phyloP scores from a whole-genome alignment of 345 rosid genomes.

The Ceriops zippeliana region DNA sequence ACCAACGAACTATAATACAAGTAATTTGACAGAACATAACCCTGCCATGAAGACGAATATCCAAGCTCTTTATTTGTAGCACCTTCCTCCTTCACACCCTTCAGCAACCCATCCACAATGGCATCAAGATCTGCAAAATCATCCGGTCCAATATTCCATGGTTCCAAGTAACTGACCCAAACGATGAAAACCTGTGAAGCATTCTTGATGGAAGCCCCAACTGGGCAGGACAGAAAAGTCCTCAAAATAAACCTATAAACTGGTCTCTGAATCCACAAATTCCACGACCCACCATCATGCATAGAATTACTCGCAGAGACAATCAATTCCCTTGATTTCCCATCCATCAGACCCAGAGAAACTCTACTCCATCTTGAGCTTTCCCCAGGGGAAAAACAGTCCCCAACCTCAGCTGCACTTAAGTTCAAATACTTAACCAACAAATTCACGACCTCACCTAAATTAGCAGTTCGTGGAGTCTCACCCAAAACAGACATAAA shows the following conservation, averaged over 20 bases:
- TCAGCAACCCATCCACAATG: constrained; percentile 35
- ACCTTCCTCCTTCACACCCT: constrained; percentile 40
- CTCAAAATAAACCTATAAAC: constrained; percentile 73
- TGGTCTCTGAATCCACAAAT: constrained; percentile 65
- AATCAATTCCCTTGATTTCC: constrained; percentile 32
- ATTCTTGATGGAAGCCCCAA: constrained; percentile 70
- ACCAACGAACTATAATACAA: constrained; percentile 82
- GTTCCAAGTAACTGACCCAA: constrained; percentile 79
- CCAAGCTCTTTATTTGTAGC: constrained; percentile 30
- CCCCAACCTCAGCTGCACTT: constrained; percentile 42
- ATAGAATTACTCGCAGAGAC: constrained; percentile 32
- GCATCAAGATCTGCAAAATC: constrained; percentile 63
- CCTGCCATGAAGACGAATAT: constrained; percentile 63
- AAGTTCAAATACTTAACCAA: constrained; percentile 78
- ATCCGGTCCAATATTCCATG: constrained; percentile 62
- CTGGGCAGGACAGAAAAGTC: constrained; percentile 73
- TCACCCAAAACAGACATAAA: constrained; percentile 53
- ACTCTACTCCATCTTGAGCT: constrained; percentile 44
- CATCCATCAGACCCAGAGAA: constrained; percentile 38
- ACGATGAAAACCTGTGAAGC: constrained; percentile 75
- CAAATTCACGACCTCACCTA: constrained; percentile 75
- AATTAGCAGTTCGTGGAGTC: constrained; percentile 63
- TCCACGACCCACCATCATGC: constrained; percentile 57
- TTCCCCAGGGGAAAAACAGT: constrained; percentile 35
- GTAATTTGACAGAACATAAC: constrained; percentile 76